phyloP scores from a whole-genome alignment of 345 rosid genomes.

The Lumnitzera racemosa region DNA sequence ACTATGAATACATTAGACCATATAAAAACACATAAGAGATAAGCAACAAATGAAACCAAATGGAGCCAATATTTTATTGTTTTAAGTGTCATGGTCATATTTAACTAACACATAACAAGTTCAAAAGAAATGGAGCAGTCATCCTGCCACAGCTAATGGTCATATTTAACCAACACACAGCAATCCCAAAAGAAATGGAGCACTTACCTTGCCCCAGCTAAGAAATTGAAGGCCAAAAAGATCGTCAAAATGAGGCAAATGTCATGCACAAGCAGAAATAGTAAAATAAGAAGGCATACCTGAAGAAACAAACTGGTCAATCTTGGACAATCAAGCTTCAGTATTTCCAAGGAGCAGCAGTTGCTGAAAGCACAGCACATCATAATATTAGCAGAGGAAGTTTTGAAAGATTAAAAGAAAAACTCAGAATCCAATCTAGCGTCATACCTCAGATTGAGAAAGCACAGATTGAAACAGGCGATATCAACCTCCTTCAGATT shows the following conservation, averaged over 20 bases:
- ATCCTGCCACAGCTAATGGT: too few relatives aligned
- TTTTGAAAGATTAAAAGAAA: not conserved
- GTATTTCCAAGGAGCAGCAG: constrained; percentile 74
- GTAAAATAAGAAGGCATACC: constrained; percentile 27
- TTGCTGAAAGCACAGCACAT: constrained; percentile 40
- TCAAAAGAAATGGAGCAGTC: too few relatives aligned
- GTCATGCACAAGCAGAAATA: not conserved
- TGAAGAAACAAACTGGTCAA: constrained; percentile 86
- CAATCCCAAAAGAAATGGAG: too few relatives aligned
- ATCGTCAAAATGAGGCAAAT: not conserved
- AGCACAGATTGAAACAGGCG: constrained; percentile 57
- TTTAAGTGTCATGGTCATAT: too few relatives aligned
- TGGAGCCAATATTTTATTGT: too few relatives aligned
- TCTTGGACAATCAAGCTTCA: constrained; percentile 75
- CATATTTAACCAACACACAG: too few relatives aligned
- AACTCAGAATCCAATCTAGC: not conserved
- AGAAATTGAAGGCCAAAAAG: not conserved
- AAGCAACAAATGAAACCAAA: too few relatives aligned
- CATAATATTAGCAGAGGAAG: not conserved
- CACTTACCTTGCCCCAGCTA: too few relatives aligned
- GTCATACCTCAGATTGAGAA: constrained; percentile 73
- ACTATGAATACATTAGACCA: too few relatives aligned
- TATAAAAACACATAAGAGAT: too few relatives aligned
- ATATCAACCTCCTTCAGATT: constrained; percentile 89
- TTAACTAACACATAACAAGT: too few relatives aligned